Conservation (phyloP, 225 moss, liverwort and hornwort genomes). For the Ulota crispa region DNA sequence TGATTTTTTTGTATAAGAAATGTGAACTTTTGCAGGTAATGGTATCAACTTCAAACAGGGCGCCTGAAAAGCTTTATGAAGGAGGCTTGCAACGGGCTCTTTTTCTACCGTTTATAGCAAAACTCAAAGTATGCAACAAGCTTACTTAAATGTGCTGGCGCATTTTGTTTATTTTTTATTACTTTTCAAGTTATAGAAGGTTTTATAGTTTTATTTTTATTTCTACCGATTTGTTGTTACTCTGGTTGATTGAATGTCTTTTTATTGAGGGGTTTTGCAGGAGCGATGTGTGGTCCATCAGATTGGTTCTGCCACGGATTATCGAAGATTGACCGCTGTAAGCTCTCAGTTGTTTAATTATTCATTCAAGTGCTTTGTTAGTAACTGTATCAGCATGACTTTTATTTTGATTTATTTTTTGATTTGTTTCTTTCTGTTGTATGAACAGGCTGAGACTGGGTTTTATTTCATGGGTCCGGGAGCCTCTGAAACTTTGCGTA, state of each 20-base stretch:
- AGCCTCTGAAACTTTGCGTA: slow-evolving; percentile 55
- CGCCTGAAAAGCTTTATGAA: slow-evolving; percentile 84
- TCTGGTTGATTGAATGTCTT: background rate
- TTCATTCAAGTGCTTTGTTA: background rate
- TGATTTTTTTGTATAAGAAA: background rate
- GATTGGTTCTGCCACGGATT: slow-evolving; percentile 80
- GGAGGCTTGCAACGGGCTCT: slow-evolving; percentile 87
- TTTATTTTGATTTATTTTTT: background rate
- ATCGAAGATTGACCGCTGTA: slow-evolving; percentile 75
- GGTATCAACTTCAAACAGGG: slow-evolving; percentile 88
- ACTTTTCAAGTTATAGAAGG: background rate
- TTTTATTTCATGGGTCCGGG: slow-evolving; percentile 73
- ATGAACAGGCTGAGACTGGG: slow-evolving; percentile 66
- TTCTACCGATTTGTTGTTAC: background rate
- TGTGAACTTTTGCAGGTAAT: slow-evolving; percentile 54
- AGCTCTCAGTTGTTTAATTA: background rate
- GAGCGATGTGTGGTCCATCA: slow-evolving; percentile 72
- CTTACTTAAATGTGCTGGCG: background rate
- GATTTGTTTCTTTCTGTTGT: background rate
- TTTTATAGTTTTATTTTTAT: background rate
- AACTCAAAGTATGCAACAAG: slow-evolving; percentile 55
- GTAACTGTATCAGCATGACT: background rate
- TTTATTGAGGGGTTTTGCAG: slow-evolving; percentile 37
- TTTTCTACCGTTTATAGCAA: slow-evolving; percentile 83
- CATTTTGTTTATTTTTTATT: background rate